Conservation (phyloP, 352 stramenopile species). For the Phytophthora foliorum region DNA sequence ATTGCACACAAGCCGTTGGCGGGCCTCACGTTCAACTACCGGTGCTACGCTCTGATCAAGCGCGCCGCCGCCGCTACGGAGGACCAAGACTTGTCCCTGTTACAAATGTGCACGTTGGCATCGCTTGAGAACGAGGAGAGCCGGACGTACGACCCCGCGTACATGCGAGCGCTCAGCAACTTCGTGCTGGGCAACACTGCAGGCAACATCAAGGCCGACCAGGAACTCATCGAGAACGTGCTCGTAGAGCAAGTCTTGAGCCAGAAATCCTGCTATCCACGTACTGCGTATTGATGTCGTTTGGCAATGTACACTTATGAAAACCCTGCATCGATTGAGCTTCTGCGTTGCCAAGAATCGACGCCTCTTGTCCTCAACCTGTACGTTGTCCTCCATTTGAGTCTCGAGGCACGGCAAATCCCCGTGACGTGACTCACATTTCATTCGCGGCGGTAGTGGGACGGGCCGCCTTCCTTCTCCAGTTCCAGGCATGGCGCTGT, state of each 20-base stretch:
- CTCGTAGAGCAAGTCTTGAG: slow-evolving; percentile 22
- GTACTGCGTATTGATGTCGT: no score
- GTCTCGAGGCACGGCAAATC: no score
- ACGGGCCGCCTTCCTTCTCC: no score
- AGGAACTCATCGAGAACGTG: slow-evolving; percentile 37
- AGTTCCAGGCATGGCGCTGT: slow-evolving; percentile 5
- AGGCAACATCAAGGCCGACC: slow-evolving; percentile 40
- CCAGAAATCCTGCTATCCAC: no score
- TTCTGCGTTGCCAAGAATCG: no score
- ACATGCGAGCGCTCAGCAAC: slow-evolving; percentile 36
- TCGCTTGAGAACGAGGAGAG: slow-evolving; percentile 29
- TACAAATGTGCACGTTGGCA: slow-evolving; percentile 33
- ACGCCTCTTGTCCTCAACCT: no score
- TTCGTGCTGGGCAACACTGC: slow-evolving; percentile 37
- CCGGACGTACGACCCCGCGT: slow-evolving; percentile 24
- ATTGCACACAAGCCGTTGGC: slow-evolving; percentile 53
- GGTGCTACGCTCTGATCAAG: slow-evolving; percentile 61
- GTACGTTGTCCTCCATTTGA: no score
- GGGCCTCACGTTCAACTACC: slow-evolving; percentile 51
- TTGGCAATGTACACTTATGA: no score
- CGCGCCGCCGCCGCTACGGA: slow-evolving; percentile 13
- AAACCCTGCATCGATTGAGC: no score
- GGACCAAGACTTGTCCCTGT: slow-evolving; percentile 20
- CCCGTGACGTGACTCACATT: slow-evolving; percentile 3
- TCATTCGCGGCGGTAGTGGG: not conserved